Conservation (phyloP, 495 filamentous ascomycete genomes). For the Neurospora terricola region DNA sequence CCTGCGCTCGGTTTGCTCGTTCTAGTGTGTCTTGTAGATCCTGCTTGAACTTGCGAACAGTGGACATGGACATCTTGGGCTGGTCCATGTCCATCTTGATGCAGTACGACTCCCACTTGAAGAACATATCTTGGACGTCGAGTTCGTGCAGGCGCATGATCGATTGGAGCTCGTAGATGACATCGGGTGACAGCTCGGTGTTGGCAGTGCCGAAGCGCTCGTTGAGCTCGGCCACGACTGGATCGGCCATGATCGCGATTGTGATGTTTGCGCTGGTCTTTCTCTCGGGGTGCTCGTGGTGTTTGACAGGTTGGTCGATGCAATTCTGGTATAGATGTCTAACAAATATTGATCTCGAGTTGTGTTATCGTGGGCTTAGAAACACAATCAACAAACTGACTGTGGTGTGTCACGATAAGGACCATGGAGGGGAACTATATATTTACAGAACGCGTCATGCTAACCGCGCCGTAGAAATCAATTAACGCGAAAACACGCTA, state of each 20-base stretch:
- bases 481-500: slow-evolving; percentile 19
- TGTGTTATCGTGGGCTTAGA: too few species aligned
- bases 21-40: slow-evolving; percentile 78
- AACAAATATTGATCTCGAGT: too few species aligned
- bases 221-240: slow-evolving; percentile 48
- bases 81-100: slow-evolving; percentile 79
- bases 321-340: too few species aligned
- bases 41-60: slow-evolving; percentile 67
- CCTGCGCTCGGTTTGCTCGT: slow-evolving; percentile 47
- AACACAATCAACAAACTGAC: too few species aligned
- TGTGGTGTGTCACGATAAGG: too few species aligned
- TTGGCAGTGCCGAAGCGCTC: slow-evolving; percentile 52
- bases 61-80: slow-evolving; percentile 57
- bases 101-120: slow-evolving; percentile 96
- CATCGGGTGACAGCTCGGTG: slow-evolving; percentile 51
- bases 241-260: slow-evolving; percentile 39
- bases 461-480: slow-evolving; percentile 9
- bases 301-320: not conserved
- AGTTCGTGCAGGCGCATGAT: slow-evolving; percentile 76
- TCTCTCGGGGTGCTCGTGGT: not conserved
- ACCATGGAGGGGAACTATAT: not conserved
- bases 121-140: slow-evolving; percentile 73
- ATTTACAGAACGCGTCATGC: not conserved
- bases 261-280: not conserved
- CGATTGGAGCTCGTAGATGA: slow-evolving; percentile 67